Evolutionary conservation across 495 filamentous ascomycete species (phyloP).

Genomic region (Venustampulla echinocandica): DNA sequence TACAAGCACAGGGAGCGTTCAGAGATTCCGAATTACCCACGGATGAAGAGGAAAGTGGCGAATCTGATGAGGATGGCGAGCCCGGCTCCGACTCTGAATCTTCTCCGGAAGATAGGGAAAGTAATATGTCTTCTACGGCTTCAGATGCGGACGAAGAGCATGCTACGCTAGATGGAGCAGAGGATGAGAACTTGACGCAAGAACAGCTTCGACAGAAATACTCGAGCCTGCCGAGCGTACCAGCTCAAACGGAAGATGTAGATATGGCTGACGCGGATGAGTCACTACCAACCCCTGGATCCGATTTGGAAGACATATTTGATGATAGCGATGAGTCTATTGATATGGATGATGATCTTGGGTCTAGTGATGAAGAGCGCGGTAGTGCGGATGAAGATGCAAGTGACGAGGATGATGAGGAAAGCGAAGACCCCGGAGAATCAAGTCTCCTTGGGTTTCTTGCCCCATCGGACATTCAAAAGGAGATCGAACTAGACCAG

Average conservation of each 20-base stretch:
- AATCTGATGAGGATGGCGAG: slow-evolving; percentile 38
- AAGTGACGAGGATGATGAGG: slow-evolving; percentile 41
- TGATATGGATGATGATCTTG: slow-evolving; percentile 83
- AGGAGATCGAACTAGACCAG: slow-evolving; percentile 8
- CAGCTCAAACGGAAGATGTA: slow-evolving; percentile 15
- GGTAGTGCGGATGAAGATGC: slow-evolving; percentile 35
- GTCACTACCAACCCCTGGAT: slow-evolving; percentile 4
- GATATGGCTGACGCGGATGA: slow-evolving; percentile 13
- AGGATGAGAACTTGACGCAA: slow-evolving; percentile 67
- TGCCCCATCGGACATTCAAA: slow-evolving; percentile 26
- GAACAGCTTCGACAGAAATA: slow-evolving; percentile 77
- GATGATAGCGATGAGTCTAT: slow-evolving; percentile 76
- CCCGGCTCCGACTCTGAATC: slow-evolving; percentile 36
- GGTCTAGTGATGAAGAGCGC: slow-evolving; percentile 53
- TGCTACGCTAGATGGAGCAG: slow-evolving; percentile 40
- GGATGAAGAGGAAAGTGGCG: slow-evolving; percentile 33
- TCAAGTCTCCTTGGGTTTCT: slow-evolving; percentile 62
- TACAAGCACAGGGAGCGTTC: slow-evolving; percentile 41
- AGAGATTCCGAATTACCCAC: slow-evolving; percentile 40
- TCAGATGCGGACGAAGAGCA: slow-evolving; percentile 48
- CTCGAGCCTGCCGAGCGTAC: slow-evolving; percentile 47
- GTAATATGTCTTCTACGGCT: slow-evolving; percentile 64
- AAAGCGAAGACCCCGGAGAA: slow-evolving; percentile 31
- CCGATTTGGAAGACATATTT: slow-evolving; percentile 35
- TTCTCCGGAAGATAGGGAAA: slow-evolving; percentile 51